Evolutionary conservation across 768 basidiomycete species (phyloP).

Genomic region (Termitomyces sp.): DNA sequence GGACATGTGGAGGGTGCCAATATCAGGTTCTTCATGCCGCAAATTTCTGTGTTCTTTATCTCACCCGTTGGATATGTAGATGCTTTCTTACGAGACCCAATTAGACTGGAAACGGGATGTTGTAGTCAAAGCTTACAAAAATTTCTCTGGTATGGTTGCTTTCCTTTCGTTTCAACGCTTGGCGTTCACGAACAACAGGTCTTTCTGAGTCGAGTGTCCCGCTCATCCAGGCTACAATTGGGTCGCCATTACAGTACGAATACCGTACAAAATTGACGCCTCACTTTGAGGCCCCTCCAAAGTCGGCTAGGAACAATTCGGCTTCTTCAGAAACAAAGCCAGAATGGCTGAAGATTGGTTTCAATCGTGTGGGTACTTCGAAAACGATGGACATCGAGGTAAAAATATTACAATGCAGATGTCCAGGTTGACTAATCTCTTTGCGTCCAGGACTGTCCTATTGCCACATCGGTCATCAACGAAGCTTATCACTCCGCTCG

Average conservation of each 20-base stretch:
- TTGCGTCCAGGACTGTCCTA: slow-evolving; percentile 75
- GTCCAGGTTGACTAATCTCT: background rate
- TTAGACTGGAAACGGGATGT: slow-evolving; percentile 85
- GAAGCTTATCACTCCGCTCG: slow-evolving; percentile 59
- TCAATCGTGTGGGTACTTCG: slow-evolving; percentile 74
- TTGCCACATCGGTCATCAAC: slow-evolving; percentile 82
- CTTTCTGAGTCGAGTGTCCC: slow-evolving; percentile 61
- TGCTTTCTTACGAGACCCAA: slow-evolving; percentile 86
- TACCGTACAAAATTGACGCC: slow-evolving; percentile 98
- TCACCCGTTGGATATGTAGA: slow-evolving; percentile 35
- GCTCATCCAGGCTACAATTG: slow-evolving; percentile 65
- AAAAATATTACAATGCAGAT: background rate
- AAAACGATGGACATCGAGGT: slow-evolving; percentile 92
- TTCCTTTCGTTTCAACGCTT: background rate
- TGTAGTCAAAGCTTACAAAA: slow-evolving; percentile 78
- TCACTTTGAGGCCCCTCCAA: slow-evolving; percentile 83
- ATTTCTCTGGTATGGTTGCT: slow-evolving; percentile 54
- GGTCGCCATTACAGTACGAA: slow-evolving; percentile 85
- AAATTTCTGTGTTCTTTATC: background rate
- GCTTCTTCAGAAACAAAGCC: slow-evolving; percentile 34
- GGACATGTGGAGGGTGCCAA: slow-evolving; percentile 89
- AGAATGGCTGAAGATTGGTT: slow-evolving; percentile 83
- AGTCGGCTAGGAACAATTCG: slow-evolving; percentile 26
- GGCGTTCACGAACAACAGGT: slow-evolving; percentile 31
- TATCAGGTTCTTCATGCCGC: slow-evolving; percentile 60